Evolutionary conservation across 805 yeast genomes (phyloP).

Genomic region (Saccharomycopsis babjevae): DNA sequence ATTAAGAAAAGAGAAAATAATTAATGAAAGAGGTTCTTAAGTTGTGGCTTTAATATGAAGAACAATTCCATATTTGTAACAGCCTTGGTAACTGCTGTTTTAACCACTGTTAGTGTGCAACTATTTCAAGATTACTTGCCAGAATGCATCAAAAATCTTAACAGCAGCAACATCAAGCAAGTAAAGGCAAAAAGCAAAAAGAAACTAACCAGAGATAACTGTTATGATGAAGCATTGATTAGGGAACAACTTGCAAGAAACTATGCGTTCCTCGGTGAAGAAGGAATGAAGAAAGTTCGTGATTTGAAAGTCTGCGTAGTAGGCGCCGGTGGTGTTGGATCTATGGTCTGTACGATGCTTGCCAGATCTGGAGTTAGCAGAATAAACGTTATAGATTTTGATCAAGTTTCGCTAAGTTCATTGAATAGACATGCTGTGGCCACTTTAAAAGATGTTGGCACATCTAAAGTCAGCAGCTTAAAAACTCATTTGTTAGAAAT

Average conservation of each 20-base stretch:
- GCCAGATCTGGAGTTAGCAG: constrained; percentile 82
- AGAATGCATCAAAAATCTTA: background rate
- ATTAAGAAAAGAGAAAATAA: too few relatives aligned
- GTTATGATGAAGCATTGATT: constrained; percentile 58
- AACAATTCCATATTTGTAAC: constrained; percentile 1
- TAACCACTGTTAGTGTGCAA: background rate
- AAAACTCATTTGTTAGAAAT: constrained; percentile 55
- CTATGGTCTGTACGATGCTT: constrained; percentile 88
- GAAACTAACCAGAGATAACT: background rate
- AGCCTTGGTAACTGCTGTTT: constrained; percentile 5
- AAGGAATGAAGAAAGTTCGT: constrained; percentile 69
- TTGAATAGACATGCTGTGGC: constrained; percentile 94
- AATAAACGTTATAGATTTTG: constrained; percentile 81
- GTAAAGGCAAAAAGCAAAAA: background rate
- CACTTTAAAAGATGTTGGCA: constrained; percentile 83
- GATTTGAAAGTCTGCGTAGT: constrained; percentile 65
- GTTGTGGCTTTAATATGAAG: background rate
- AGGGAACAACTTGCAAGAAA: constrained; percentile 91
- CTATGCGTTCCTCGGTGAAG: constrained; percentile 82
- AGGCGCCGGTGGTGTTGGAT: constrained; percentile 98
- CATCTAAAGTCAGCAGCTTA: constrained; percentile 76
- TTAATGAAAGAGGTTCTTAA: background rate
- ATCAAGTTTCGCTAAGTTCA: constrained; percentile 88
- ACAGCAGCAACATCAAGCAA: background rate
- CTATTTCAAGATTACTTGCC: constrained; percentile 4